Percentiles rank a stretch among this genome's conserved stretches.
Conservation (phyloP, 2,329 filamentous ascomycete genomes). For the Xylariales sp. region DNA sequence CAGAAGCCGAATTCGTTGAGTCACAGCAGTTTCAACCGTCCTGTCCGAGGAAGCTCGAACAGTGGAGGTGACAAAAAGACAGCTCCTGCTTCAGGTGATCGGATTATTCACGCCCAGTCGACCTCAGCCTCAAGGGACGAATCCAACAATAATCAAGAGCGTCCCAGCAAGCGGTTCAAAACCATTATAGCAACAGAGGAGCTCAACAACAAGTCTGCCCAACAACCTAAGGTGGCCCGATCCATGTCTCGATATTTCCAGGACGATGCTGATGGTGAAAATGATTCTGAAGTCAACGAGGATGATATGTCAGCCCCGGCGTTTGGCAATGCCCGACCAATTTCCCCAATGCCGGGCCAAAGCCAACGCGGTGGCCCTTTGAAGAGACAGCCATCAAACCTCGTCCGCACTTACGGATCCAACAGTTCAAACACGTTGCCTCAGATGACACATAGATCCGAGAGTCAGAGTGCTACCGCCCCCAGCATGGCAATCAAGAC, state of each 20-base stretch:
- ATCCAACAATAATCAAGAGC: neutral
- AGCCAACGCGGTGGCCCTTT: neutral
- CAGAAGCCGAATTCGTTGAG: neutral
- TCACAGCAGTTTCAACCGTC: conserved; percentile 25
- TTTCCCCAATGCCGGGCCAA: no score
- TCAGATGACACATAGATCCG: no score
- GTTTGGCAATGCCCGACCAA: neutral
- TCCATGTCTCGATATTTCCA: conserved; percentile 17
- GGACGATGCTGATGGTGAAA: neutral
- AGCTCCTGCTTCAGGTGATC: no score
- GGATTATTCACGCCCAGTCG: no score
- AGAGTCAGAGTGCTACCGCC: no score
- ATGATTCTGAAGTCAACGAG: conserved; percentile 4
- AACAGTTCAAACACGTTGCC: no score
- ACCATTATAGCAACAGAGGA: neutral
- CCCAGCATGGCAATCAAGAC: neutral
- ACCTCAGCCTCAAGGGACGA: conserved; percentile 2
- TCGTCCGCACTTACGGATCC: conserved; percentile 2
- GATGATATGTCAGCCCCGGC: conserved; percentile 2
- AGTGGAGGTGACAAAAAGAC: neutral
- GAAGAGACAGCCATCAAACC: neutral
- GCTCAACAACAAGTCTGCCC: neutral
- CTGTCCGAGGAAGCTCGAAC: conserved; percentile 16
- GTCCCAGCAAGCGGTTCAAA: neutral
- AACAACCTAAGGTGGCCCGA: conserved; percentile 11